Percentiles rank a stretch among this genome's conserved stretches.
Conservation (phyloP, 139 green algal species). For the Chlamydomonas sp. region DNA sequence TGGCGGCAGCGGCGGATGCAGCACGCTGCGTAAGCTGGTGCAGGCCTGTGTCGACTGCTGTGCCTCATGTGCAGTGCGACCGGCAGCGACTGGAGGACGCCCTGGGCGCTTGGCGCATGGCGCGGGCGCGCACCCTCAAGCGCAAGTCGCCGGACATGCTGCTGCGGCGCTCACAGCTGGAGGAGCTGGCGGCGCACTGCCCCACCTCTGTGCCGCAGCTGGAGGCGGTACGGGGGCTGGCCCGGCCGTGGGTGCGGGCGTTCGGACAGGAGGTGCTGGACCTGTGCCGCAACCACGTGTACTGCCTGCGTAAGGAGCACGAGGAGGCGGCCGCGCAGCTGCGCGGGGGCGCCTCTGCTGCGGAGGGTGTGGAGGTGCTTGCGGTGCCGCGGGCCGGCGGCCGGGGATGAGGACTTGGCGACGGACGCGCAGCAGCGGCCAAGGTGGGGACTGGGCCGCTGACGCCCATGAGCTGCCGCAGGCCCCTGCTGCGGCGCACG, state of each 20-base stretch:
- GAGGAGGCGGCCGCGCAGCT: neutral
- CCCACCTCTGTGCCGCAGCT: slow-evolving; percentile 8
- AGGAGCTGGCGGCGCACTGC: slow-evolving; percentile 5
- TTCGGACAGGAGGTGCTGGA: slow-evolving; percentile 28
- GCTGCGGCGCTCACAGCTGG: neutral
- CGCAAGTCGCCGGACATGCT: slow-evolving; percentile 10
- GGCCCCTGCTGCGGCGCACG: too few relatives aligned
- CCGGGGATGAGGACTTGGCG: too few relatives aligned
- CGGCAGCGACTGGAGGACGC: neutral
- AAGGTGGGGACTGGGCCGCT: too few relatives aligned
- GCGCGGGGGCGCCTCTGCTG: neutral
- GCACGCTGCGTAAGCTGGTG: too few relatives aligned
- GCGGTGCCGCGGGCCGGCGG: neutral
- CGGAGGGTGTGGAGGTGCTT: neutral
- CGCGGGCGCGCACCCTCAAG: neutral
- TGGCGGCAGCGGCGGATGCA: too few relatives aligned
- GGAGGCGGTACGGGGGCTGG: neutral
- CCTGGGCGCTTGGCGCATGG: neutral
- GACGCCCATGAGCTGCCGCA: too few relatives aligned
- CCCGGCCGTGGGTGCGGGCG: neutral
- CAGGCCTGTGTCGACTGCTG: too few relatives aligned
- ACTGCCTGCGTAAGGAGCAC: neutral
- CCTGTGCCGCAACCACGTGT: slow-evolving; percentile 2
- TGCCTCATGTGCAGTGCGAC: too few relatives aligned
- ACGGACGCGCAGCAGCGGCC: too few relatives aligned